A percentile compares a stretch with the other conserved stretches of the same genome.
Evolutionary conservation across 441 rosid species (phyloP).

Genomic region (Croton setiger): DNA sequence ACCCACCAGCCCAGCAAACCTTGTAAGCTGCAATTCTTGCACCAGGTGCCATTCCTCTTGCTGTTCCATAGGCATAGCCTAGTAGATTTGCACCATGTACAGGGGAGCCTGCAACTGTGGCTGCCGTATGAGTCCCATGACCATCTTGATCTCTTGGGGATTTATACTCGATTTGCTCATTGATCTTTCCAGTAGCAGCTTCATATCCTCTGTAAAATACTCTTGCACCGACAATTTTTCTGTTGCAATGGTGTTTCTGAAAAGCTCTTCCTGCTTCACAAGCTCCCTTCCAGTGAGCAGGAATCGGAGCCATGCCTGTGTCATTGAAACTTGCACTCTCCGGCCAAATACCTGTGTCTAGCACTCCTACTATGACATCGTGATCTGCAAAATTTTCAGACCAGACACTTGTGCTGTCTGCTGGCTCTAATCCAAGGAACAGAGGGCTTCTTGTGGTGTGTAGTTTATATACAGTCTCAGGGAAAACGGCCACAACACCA

Average conservation of each 20-base stretch:
- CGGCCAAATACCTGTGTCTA: slow-evolving; percentile 87
- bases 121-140: slow-evolving; percentile 87
- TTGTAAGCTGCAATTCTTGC: slow-evolving; percentile 83
- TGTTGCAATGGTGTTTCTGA: slow-evolving; percentile 57
- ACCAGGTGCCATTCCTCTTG: slow-evolving; percentile 81
- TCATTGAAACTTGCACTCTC: slow-evolving; percentile 74
- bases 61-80: slow-evolving; percentile 61
- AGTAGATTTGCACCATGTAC: slow-evolving; percentile 60
- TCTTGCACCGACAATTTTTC: slow-evolving; percentile 80
- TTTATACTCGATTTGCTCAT: slow-evolving; percentile 49
- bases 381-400: slow-evolving; percentile 52
- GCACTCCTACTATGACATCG: slow-evolving; percentile 74
- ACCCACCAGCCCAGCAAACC: slow-evolving; percentile 74
- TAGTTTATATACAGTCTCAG: slow-evolving; percentile 63
- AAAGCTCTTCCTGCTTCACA: slow-evolving; percentile 68
- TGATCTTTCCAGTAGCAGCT: slow-evolving; percentile 67
- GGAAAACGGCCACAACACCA: slow-evolving; percentile 65
- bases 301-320: slow-evolving; percentile 48
- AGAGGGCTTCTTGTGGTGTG: slow-evolving; percentile 82
- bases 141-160: slow-evolving; percentile 84
- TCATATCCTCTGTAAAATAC: slow-evolving; percentile 61
- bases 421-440: slow-evolving; percentile 68
- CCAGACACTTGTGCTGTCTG: slow-evolving; percentile 61
- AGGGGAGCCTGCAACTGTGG: slow-evolving; percentile 70
- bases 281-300: slow-evolving; percentile 57